Evolutionary conservation across 495 filamentous ascomycete species (phyloP), one percentile per base, ranked within the genome.

Genomic region (Aspergillus ostianus): DNA sequence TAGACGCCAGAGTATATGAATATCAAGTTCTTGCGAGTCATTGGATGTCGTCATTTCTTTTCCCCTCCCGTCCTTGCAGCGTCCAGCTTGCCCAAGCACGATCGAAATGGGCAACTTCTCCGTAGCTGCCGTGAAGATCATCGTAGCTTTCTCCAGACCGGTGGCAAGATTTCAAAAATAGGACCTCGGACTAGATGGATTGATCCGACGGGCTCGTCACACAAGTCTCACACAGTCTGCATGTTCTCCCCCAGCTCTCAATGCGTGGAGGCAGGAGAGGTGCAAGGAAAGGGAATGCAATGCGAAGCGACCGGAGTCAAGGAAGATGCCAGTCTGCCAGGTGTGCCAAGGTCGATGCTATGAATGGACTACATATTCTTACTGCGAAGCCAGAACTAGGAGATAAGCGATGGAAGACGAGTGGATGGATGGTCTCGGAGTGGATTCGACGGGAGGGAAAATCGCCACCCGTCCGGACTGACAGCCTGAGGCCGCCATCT

Each of bases 1-100:
- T 63, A 68, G 65, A 68, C 51, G 56, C 57, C 51, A 63, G 19
- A 49, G 62, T 60, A 61, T 36, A 66, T 61, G 58, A 62, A 67
- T 60, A 56, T 53, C 47, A 61, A 29, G 60, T 57, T 53, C 48
- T 49, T 60, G 52, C 47, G 59, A 41, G 57, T 65, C 69, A 56
- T 62, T 46, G 62, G 61, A 60, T 57, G 60, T 56, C 36, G 46
- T 59, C 56, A 53, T 51, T 23, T 53, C 62, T 48, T 53, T 46
- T 60, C 46, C 53, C 50, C 52, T 53, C 47, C 27, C 57, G 18
- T 29, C 49, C 23, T 26, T 51, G 49, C 49, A 18, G 46, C 46
- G 46, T 21, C 46, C 20, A 46, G 13, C 13, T 46, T 46, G 18
- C 47, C 7, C 10, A 6, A 17, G 18, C 10, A 17, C 36, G 0